Base-by-base conservation (phyloP, 345 rosid species). In the Jatropha curcas region DNA sequence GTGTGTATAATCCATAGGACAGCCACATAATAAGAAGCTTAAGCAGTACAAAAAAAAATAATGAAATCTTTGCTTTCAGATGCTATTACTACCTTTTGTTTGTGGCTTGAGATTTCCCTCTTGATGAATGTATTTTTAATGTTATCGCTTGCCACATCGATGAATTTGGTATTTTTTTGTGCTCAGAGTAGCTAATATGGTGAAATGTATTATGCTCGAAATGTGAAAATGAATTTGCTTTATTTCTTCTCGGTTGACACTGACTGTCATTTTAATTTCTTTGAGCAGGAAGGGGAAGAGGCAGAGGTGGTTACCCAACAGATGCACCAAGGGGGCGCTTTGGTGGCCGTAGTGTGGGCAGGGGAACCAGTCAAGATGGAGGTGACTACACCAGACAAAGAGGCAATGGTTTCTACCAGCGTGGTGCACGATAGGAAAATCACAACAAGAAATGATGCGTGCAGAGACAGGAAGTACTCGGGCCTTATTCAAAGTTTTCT, bases 321-420 rank as follows among this genome's bases (percentile, higher is more conserved):
- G 99, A 95, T 53, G 79, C 89, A 48, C 74, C 90, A 43, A 63
- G 79, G 74, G 79, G 79, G 19, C 70, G 73, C 7, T 65, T 67
- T 72, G 81, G 77, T 61, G 57, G 82, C 25, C 96, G 91, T 30
- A 61, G 78, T 72, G 78, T 66, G 56, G 91, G 94, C 35, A 86
- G 96, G 82, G 94, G 91, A 66, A 79, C 76, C 71, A 43, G 66
- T 88, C 90, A 86, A 72, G 98, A 90, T 24, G 83, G 86, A 17
- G 72, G 86, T 6, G 96, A 92, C 71, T 86, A 85, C 89, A 61
- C 72, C 79, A 86, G 92, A 60, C 52, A 76, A 20, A 87, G 96
- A 74, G 94, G 94, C 68, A 90, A 92, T 60, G 94, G 91, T 57
- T 82, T 82, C 79, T 80, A 84, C 77, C 84, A 81, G 75, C 91